Conservation (phyloP, 2,329 filamentous ascomycete species). For the Colletotrichum liaoningense region DNA sequence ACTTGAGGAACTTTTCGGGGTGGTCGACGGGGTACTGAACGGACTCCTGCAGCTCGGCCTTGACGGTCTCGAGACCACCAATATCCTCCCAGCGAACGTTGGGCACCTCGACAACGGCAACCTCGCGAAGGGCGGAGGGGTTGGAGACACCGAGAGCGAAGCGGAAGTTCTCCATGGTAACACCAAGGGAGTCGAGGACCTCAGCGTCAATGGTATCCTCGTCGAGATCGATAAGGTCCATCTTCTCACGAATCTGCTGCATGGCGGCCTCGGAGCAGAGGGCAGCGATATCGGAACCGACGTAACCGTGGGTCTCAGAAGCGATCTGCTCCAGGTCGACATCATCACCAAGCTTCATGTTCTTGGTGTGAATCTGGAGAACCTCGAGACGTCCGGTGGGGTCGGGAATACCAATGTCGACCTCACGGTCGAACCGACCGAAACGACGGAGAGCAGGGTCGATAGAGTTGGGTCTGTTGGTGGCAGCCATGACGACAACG, state of each 20-base stretch:
- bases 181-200: conserved; percentile 96
- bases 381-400: conserved; percentile 99
- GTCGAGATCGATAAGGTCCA: conserved; percentile 98
- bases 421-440: conserved; percentile 98
- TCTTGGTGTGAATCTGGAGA: conserved; percentile 99
- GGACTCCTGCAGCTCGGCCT: conserved; percentile 98
- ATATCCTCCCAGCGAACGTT: conserved; percentile 99
- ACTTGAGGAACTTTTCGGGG: conserved; percentile 99
- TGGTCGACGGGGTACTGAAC: conserved; percentile 99
- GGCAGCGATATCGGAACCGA: conserved; percentile 97
- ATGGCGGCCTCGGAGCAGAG: conserved; percentile 99
- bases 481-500: conserved; percentile 98
- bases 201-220: conserved; percentile 99
- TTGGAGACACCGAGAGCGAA: conserved; percentile 98
- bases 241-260: conserved; percentile 99
- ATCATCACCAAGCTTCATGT: conserved; percentile 99
- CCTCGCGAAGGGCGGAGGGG: conserved; percentile 97
- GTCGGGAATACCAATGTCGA: conserved; percentile 98
- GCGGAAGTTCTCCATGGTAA: conserved; percentile 99
- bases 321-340: conserved; percentile 98
- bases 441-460: conserved; percentile 97
- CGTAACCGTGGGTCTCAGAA: conserved; percentile 97
- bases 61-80: conserved; percentile 97
- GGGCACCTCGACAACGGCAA: conserved; percentile 98
- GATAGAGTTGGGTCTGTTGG: conserved; percentile 98